Evolutionary conservation across 441 rosid species (phyloP).

Genomic region (Brassica balearica): DNA sequence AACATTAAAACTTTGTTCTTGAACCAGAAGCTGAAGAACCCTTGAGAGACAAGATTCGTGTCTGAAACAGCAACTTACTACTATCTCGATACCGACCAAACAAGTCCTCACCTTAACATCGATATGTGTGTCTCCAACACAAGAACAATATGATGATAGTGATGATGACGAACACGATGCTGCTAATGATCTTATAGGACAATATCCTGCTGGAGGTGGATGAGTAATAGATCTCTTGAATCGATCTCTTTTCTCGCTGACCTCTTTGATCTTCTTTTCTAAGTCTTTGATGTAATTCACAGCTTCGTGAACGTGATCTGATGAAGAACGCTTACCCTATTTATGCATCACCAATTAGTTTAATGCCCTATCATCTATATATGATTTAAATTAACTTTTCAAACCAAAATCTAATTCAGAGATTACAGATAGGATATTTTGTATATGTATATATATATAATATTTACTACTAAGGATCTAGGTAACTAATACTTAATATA

Average conservation of each 20-base stretch:
- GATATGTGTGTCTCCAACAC: conserved; percentile 32
- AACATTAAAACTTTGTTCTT: conserved; percentile 45
- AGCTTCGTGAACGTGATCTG: conserved; percentile 65
- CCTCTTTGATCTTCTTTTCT: conserved; percentile 49
- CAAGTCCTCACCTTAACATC: conserved; percentile 37
- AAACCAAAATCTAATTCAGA: too few species aligned
- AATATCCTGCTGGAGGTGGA: background rate
- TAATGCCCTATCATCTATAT: too few species aligned
- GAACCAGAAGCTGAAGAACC: conserved; percentile 41
- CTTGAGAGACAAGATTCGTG: conserved; percentile 42
- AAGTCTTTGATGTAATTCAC: conserved; percentile 58
- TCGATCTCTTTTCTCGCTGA: conserved; percentile 51
- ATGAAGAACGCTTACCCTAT: conserved; percentile 66
- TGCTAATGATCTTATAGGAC: conserved; percentile 11
- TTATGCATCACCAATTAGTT: background rate
- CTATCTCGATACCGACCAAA: conserved; percentile 52
- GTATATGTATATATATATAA: too few species aligned
- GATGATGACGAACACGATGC: conserved; percentile 11
- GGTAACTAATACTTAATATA: too few species aligned
- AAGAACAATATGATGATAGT: conserved; percentile 25
- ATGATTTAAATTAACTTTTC: background rate
- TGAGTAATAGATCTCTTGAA: conserved; percentile 37
- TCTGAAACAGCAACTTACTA: conserved; percentile 33
- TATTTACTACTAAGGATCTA: too few species aligned
- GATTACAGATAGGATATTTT: too few species aligned